Percentiles rank a stretch among this genome's conserved stretches.
Evolutionary conservation across 768 basidiomycete genomes (phyloP).

Genomic region (Suillus lakei): DNA sequence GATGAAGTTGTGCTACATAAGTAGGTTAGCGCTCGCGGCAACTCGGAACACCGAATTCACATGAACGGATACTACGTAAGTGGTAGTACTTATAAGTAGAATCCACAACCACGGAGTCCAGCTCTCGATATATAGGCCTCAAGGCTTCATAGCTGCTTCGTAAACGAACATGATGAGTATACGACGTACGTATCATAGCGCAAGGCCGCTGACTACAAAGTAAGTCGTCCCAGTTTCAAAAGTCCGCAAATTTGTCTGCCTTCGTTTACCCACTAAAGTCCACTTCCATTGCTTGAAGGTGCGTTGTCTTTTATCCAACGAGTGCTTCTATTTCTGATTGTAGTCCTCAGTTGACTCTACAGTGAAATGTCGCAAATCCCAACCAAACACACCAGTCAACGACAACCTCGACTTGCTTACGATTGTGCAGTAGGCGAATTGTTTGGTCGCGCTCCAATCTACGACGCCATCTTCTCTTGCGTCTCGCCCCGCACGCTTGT

Average conservation of each 20-base stretch:
- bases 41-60: conserved; percentile 1
- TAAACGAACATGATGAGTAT: not conserved
- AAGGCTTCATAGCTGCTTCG: not conserved
- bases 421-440: conserved; percentile 3
- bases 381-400: not conserved
- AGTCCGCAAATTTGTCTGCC: not conserved
- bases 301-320: not conserved
- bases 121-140: not conserved
- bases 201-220: not conserved
- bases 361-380: not conserved
- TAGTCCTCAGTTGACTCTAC: not conserved
- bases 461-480: conserved; percentile 13
- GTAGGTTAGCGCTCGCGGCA: not conserved
- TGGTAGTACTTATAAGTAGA: not conserved
- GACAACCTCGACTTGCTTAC: not conserved
- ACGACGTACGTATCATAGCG: not conserved
- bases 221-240: not conserved
- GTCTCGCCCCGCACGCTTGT: conserved; percentile 25
- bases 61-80: not conserved
- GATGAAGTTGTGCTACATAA: not conserved
- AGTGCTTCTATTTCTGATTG: not conserved
- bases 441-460: conserved; percentile 13
- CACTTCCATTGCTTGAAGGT: not conserved
- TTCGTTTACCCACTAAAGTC: not conserved
- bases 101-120: not conserved